Evolutionary conservation across 1,284 basidiomycete species (phyloP), one percentile per base, ranked within the genome.

Genomic region (Leccinum ponderosum): DNA sequence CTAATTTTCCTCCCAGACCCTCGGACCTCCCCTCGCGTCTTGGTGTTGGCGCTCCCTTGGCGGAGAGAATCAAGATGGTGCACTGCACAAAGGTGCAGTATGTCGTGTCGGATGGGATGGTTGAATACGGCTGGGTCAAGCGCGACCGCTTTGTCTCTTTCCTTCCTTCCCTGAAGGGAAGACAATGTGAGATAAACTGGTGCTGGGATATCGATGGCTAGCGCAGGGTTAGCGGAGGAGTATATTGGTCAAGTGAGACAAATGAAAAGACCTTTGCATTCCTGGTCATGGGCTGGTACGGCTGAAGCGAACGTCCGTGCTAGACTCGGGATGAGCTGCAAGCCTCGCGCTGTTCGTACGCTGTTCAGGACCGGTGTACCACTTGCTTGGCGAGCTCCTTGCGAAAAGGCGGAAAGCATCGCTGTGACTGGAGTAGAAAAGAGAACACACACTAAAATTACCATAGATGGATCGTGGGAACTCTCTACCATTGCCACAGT

Each of bases 51-150:
- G n/a, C 90, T 90, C 51, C 95, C 96, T 76, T 94, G 89, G 35
- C 97, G 91, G 48, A 95, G 83, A 6, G 87, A 86, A 68, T 97
- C 94, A 31, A 93, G 88, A 75, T 97, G 87, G 73, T 97, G 94
- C 8, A 93, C 87, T 44, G 95, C 90, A 69, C 95, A 97, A 59
- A 94, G 84, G 76, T 99, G 97, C 9, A 99, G 86, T 63, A 99
- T 93, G 73, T 98, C 95, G 20, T 88, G 85, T 56, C 97, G 91
- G 50, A 97, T 87, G 33, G 92, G 91, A 65, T 93, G 88, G 66
- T 85, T 82, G 76, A 99, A 99, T 27, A 99, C 87, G 31, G 86
- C 83, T 6, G 93, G 86, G 65, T 95, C 87, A 37, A 97, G 86
- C 53, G 87, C 83, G 33, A 92, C 91, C 25, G 92, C 79, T 60